These are phyloP conservation scores for Sphenostylis stenocarpa DNA, from an alignment of 306 rosid species.

Conservation along the genomic window DNA sequence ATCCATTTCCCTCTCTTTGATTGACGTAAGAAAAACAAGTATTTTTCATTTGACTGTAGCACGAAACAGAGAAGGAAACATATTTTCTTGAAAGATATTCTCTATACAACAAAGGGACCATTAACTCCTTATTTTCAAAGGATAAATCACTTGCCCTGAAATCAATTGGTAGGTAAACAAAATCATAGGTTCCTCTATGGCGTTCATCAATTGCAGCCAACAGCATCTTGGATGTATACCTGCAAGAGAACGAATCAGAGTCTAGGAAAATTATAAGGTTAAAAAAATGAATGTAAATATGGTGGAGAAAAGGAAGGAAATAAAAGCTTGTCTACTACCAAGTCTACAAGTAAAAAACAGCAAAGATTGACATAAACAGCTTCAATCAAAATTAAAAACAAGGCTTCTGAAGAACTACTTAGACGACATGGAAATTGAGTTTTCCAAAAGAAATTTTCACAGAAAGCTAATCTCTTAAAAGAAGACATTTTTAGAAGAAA, in stretches of 20 bases:
- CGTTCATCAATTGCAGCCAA: constrained; percentile 61
- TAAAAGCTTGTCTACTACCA: background rate
- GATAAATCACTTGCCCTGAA: constrained; percentile 55
- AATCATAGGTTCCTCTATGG: constrained; percentile 72
- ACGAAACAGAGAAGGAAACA: constrained; percentile 1
- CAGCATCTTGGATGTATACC: constrained; percentile 80
- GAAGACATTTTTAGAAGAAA: background rate
- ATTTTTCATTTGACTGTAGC: background rate
- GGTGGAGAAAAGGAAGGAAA: background rate
- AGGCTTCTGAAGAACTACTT: background rate
- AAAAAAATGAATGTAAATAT: background rate
- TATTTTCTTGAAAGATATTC: background rate
- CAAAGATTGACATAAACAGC: background rate
- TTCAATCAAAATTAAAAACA: background rate
- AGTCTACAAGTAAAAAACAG: background rate
- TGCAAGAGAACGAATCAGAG: constrained; percentile 27
- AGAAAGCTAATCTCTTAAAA: background rate
- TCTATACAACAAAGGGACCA: constrained; percentile 8
- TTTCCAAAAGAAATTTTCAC: constrained; percentile 3
- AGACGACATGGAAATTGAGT: background rate
- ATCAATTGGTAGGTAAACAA: constrained; percentile 72
- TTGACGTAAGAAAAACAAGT: background rate
- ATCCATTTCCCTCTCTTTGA: background rate
- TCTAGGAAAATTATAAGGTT: background rate
- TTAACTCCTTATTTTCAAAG: background rate